Evolutionary conservation across 345 rosid species (phyloP), one percentile per base, ranked within the genome.

Genomic region (Populus alba): DNA sequence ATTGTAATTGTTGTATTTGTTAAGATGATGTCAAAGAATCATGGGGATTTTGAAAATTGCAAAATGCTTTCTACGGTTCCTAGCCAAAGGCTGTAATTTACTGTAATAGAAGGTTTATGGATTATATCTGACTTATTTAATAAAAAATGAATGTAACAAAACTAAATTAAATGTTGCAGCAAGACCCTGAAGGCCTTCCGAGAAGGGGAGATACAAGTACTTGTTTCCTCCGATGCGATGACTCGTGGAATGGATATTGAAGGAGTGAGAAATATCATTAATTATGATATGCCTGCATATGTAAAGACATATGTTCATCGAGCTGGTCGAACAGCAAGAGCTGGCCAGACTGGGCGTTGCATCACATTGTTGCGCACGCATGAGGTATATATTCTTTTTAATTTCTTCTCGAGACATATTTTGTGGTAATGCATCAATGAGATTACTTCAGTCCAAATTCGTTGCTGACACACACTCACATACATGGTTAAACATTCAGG

Each of bases 221-320:
- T 94, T 82, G 97, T 94, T 79, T 89, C 97, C 72, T 94, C 97
- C 39, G 99, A 96, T 87, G 95, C 97, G 43, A 88, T 96, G 91
- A 89, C 98, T 69, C 97, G 97, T 80, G 99, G 99, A 80, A 94
- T 91, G 94, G 98, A 96, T 80, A 97, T 94, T 71, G 92, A 92
- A 86, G 97, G 95, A 72, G 97, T 96, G 83, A 85, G 87, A 82
- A 91, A 90, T 86, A 97, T 92, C 35, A 80, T 94, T 65, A 96
- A 96, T 75, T 94, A 96, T 78, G 97, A 96, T 77, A 90, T 89
- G 91, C 98, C 99, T 76, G 75, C 88, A 3, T 89, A 81, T 81
- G 82, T 91, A 66, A 96, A 92, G 87, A 94, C 97, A 39, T 92
- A 91, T 81, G 88, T 94, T 73, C 98, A 96, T 86, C 94, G 98